Conservation (phyloP, 495 filamentous ascomycete species). For the Aspergillus baeticus region DNA sequence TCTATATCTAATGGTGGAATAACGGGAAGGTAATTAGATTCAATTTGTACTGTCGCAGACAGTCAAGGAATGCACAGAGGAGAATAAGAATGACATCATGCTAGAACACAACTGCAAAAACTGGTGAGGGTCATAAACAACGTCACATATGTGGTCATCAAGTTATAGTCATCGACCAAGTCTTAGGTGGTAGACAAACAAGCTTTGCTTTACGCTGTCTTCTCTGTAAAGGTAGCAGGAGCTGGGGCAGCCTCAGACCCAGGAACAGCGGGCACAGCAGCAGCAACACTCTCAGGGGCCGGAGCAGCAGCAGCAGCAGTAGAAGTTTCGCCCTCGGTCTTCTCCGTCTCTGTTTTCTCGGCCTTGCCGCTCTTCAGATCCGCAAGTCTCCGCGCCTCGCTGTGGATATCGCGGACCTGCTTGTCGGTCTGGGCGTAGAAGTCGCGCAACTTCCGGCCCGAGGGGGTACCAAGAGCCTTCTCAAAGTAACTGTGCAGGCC, state of each 20-base stretch:
- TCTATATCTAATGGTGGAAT: too few relatives aligned
- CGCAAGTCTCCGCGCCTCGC: slow-evolving; percentile 81
- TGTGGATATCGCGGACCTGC: slow-evolving; percentile 90
- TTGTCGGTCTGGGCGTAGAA: slow-evolving; percentile 82
- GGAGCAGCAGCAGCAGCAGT: slow-evolving; percentile 19
- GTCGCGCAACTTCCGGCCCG: slow-evolving; percentile 76
- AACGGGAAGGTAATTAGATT: too few relatives aligned
- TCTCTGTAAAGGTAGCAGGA: slow-evolving; percentile 14
- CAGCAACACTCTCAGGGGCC: slow-evolving; percentile 9
- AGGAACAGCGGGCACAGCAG: slow-evolving; percentile 5
- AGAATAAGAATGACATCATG: slow-evolving; percentile 11
- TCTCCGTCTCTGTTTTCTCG: slow-evolving; percentile 57
- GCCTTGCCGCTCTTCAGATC: slow-evolving; percentile 77
- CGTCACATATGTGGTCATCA: not conserved
- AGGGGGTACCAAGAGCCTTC: slow-evolving; percentile 80
- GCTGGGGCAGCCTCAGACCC: slow-evolving; percentile 24
- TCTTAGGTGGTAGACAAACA: not conserved
- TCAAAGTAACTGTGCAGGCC: slow-evolving; percentile 84
- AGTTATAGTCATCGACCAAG: not conserved
- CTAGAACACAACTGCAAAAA: not conserved
- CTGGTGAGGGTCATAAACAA: not conserved
- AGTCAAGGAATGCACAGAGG: not conserved
- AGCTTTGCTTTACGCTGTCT: not conserved
- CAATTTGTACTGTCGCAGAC: slow-evolving; percentile 5
- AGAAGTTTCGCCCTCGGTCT: slow-evolving; percentile 34